A percentile compares a stretch with the other conserved stretches of the same genome.
Conservation (phyloP, 768 basidiomycete species). For the Pluteus cervinus region DNA sequence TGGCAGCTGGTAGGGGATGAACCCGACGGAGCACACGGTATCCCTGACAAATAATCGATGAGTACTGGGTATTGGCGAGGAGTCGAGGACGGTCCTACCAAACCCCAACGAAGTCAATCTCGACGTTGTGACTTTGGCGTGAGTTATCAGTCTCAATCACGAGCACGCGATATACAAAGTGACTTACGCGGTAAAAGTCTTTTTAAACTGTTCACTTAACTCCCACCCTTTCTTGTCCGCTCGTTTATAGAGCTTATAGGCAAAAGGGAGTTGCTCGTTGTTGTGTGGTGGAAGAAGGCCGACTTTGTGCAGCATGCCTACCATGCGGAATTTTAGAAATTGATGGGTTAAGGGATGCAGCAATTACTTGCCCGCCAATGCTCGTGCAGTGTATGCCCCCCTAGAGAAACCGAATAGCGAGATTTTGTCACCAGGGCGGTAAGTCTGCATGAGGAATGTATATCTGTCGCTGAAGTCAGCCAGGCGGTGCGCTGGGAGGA, state of each 20-base stretch:
- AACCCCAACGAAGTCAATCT: constrained; percentile 28
- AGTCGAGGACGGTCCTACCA: constrained; percentile 16
- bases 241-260: constrained; percentile 25
- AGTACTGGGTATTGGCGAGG: neutral
- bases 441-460: constrained; percentile 55
- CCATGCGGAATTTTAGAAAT: no score
- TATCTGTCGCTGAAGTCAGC: constrained; percentile 38
- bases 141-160: neutral
- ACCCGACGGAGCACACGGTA: constrained; percentile 19
- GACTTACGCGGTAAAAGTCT: constrained; percentile 20
- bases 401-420: constrained; percentile 24
- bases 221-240: constrained; percentile 20
- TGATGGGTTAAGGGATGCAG: constrained; percentile 27
- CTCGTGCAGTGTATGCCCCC: no score
- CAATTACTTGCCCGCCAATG: no score
- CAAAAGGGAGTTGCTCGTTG: constrained; percentile 26
- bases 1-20: constrained; percentile 15
- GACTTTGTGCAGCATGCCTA: constrained; percentile 28
- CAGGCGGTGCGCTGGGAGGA: neutral
- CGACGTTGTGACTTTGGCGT: constrained; percentile 10
- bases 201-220: constrained; percentile 25
- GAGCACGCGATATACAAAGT: neutral
- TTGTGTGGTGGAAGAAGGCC: constrained; percentile 25
- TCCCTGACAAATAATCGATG: no score
- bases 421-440: constrained; percentile 22